Evolutionary conservation across 2,329 filamentous ascomycete species (phyloP).

Genomic region (Ophiostoma fasciatum): DNA sequence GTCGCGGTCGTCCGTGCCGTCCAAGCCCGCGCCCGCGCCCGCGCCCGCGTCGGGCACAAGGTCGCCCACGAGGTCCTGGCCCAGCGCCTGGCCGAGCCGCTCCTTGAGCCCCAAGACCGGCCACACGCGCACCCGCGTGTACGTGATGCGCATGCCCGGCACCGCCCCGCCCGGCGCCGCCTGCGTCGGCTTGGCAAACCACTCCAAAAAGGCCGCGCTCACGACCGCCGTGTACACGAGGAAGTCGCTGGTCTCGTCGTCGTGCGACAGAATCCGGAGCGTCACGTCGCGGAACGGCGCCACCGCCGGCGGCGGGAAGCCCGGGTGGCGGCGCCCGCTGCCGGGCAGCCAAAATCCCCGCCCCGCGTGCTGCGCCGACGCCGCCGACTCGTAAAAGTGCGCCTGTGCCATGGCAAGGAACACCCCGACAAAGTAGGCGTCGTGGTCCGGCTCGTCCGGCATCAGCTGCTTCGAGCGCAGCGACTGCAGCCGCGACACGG

Average conservation of each 20-base stretch:
- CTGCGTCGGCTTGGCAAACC: constrained; percentile 33
- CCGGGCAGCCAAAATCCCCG: too few species aligned
- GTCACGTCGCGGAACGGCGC: constrained; percentile 30
- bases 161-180: constrained; percentile 12
- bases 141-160: constrained; percentile 29
- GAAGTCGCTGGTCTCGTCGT: constrained; percentile 32
- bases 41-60: constrained; percentile 6
- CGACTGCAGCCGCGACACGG: constrained; percentile 32
- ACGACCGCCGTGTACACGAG: constrained; percentile 38
- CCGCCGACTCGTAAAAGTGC: constrained; percentile 28
- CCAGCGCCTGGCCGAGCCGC: constrained; percentile 37
- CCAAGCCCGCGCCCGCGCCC: too few species aligned
- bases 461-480: constrained; percentile 31
- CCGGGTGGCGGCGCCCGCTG: neutral
- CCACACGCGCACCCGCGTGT: constrained; percentile 36
- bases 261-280: constrained; percentile 35
- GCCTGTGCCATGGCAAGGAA: constrained; percentile 43
- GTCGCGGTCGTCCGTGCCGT: neutral
- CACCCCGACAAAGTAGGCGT: constrained; percentile 35
- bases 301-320: neutral
- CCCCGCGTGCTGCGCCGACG: too few species aligned
- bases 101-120: constrained; percentile 40
- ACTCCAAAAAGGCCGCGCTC: constrained; percentile 31
- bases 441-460: constrained; percentile 33
- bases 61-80: constrained; percentile 33